Base-by-base conservation (phyloP, 2,329 filamentous ascomycete genomes). In the Ceratocystis diversiconidia region DNA sequence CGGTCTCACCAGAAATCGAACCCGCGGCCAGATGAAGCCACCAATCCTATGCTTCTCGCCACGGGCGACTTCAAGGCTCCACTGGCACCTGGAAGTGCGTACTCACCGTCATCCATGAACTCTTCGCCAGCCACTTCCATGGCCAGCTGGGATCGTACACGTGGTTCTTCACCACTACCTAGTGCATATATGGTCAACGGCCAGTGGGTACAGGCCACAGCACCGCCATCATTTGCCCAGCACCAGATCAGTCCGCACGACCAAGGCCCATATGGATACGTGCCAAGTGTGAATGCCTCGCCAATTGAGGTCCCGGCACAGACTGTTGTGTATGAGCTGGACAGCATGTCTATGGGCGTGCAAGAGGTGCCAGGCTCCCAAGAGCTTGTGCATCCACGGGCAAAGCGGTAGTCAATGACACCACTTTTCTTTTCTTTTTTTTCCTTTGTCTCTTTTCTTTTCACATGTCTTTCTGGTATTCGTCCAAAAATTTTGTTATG, bases 1-100 rank as follows among this genome's bases (percentile, higher is more conserved):
- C 69, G 43, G 19, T 48, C 71, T 69, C 63, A 70, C 60, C 59
- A 63, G 41, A 5, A 43, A 12, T 48, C 1, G 10, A n/a, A 36
- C 32, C 32, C 44, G 30, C 22, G 41, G 19, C 52, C 28, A 10
- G 61, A 59, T 22, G 50, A 55, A 15, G 62, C 57, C 30, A 19
- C 30, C 3, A 64, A 65, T 36, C 62, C 59, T 36, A 62, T 64
- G 60, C 50, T 66, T 36, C 43, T 65, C 41, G 41, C 59, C 32
- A 15, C 63, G 19, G 43, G 59, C 17, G 50, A 65, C 63, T 10
- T 62, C 66, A 57, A 62, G 22, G 28, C 28, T 6, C 61, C 61
- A 2, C n/a, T 52, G 1, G 41, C 61, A 8, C 55, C 55, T 17
- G 55, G 55, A 7, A 59, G 55, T 25, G 55, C 30, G 1, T 59